Base-by-base conservation (phyloP, 2,329 filamentous ascomycete genomes). In the Didymella pinodella region DNA sequence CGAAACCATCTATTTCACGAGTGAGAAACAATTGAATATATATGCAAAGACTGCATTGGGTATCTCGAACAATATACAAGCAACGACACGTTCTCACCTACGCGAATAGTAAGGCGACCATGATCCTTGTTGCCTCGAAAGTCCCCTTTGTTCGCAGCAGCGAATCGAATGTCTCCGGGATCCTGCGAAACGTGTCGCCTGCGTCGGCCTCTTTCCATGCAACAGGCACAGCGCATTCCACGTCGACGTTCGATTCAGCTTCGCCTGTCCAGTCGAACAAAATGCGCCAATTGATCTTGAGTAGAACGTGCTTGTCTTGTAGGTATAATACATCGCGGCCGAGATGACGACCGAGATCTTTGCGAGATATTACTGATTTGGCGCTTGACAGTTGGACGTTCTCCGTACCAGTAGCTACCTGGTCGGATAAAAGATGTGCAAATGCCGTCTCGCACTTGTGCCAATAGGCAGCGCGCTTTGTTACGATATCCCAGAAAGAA, bases 191-290 rank as follows among this genome's bases (percentile, higher is more conserved):
- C 40, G 81, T 82, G n/a, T 81, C 81, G 22, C 83, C 79, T 8
- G 81, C 78, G 64, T 91, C 88, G 43, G 78, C 80, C 56, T 85
- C 80, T 59, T 84, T 83, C 89, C 88, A 91, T 70, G 84, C 85
- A 7, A 79, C 81, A 0, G 89, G 88, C 40, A 87, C 78, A 4
- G 84, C 83, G 2, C 86, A 78, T 61, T 85, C 71, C 11, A 88
- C 79, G 4, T 77, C 78, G 16, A 91, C 75, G 44, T 79, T 79
- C 64, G 84, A 90, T 67, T 84, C 83, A 4, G 87, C 88, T 69
- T 91, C 89, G 6, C 89, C 89, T 0, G 88, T 88, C 89, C 88
- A 91, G 73, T 91, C 89, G 67, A 91, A 90, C 2, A 77, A 75
- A 43, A 90, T 86, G 46, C 75, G 79, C 89, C 89, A 92, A 56